Evolutionary conservation across 306 rosid genomes (phyloP).

Genomic region (Cucurbita pepo): DNA sequence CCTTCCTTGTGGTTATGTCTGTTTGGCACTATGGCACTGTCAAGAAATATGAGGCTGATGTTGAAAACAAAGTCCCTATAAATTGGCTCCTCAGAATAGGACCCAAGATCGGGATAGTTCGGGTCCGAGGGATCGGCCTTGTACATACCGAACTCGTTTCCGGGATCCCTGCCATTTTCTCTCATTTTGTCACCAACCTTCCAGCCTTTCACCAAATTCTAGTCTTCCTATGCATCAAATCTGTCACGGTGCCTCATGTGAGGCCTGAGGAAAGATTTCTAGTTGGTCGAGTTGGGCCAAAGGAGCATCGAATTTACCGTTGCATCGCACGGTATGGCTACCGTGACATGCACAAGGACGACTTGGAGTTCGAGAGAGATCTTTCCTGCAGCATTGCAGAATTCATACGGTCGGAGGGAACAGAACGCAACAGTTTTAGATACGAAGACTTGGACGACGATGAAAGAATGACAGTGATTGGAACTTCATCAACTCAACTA

Average conservation of each 20-base stretch:
- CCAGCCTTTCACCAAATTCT: constrained; percentile 98
- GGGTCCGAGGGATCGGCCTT: constrained; percentile 90
- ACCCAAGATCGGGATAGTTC: constrained; percentile 69
- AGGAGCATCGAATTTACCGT: constrained; percentile 70
- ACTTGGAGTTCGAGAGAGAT: constrained; percentile 74
- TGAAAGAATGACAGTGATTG: constrained; percentile 79
- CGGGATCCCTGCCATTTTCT: constrained; percentile 88
- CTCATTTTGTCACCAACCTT: constrained; percentile 88
- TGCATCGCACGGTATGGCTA: constrained; percentile 93
- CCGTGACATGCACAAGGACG: constrained; percentile 77
- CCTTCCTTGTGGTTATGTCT: constrained; percentile 68
- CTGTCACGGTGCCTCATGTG: constrained; percentile 88
- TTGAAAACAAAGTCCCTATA: constrained; percentile 83
- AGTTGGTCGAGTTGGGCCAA: constrained; percentile 92
- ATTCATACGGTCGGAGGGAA: constrained; percentile 53
- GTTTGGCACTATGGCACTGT: constrained; percentile 93
- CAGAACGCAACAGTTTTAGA: constrained; percentile 16
- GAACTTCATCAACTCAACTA: constrained; percentile 49
- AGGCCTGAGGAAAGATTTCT: constrained; percentile 81
- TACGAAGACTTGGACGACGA: constrained; percentile 26
- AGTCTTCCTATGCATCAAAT: constrained; percentile 87
- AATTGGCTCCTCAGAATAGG: constrained; percentile 88
- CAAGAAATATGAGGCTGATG: constrained; percentile 88
- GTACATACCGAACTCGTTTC: constrained; percentile 90
- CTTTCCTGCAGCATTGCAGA: constrained; percentile 86